Evolutionary conservation across 768 basidiomycete genomes (phyloP).

Genomic region (Suillus subalutaceus): DNA sequence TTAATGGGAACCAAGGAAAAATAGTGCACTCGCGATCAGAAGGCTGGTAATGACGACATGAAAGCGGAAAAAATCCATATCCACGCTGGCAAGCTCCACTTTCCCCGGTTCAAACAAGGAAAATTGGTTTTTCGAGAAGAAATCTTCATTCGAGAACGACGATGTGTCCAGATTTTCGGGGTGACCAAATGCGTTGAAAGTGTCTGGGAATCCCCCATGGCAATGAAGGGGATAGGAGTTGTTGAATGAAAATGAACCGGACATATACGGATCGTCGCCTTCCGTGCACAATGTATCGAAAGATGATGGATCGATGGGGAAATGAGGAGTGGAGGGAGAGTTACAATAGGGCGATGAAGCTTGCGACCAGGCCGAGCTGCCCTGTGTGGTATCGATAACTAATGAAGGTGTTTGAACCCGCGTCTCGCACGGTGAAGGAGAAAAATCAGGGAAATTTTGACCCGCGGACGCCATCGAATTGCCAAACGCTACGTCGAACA

Average conservation of each 20-base stretch:
- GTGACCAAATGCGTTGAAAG: constrained; percentile 24
- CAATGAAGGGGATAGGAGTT: constrained; percentile 19
- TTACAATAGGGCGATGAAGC: constrained; percentile 47
- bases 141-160: constrained; percentile 23
- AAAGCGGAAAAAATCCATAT: constrained; percentile 32
- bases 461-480: constrained; percentile 29
- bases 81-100: constrained; percentile 22
- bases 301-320: constrained; percentile 31
- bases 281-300: constrained; percentile 26
- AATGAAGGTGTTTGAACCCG: constrained; percentile 36
- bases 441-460: constrained; percentile 24
- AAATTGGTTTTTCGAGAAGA: constrained; percentile 30
- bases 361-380: constrained; percentile 41
- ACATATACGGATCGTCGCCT: constrained; percentile 22
- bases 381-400: constrained; percentile 44
- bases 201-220: constrained; percentile 23
- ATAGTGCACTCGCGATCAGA: constrained; percentile 24
- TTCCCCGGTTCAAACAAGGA: constrained; percentile 29
- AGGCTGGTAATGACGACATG: constrained; percentile 34
- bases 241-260: constrained; percentile 22
- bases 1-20: constrained; percentile 14
- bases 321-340: constrained; percentile 46
- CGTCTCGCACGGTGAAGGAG: constrained; percentile 17
- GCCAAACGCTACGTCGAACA: constrained; percentile 32
- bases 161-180: constrained; percentile 12